Percentiles rank a stretch among this genome's conserved stretches.
Conservation (phyloP, 1,139 yeast species). For the Lizanozyma gosingica region DNA sequence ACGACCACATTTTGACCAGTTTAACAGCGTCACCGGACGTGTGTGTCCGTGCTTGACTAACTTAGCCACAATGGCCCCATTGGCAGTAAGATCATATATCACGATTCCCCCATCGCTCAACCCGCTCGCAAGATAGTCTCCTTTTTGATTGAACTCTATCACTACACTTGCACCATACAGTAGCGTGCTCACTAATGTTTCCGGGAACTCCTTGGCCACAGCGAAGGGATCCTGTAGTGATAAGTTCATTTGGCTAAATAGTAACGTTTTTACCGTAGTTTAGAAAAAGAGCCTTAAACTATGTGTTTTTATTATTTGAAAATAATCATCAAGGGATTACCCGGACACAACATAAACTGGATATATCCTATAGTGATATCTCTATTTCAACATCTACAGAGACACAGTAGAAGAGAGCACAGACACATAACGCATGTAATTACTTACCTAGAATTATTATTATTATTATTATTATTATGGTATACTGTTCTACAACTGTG, state of each 20-base stretch:
- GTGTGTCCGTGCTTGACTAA: conserved; percentile 53
- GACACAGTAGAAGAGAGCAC: too few species aligned
- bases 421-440: too few species aligned
- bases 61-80: conserved; percentile 45
- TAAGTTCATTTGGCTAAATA: too few species aligned
- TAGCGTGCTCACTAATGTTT: conserved; percentile 60
- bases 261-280: too few species aligned
- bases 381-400: too few species aligned
- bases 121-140: conserved; percentile 88
- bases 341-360: too few species aligned
- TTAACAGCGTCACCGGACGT: conserved; percentile 64
- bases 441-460: too few species aligned
- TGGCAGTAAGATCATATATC: conserved; percentile 62
- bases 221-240: conserved; percentile 89
- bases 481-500: too few species aligned
- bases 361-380: too few species aligned
- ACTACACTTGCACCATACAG: conserved; percentile 67
- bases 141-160: conserved; percentile 62
- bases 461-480: too few species aligned
- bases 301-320: too few species aligned
- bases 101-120: conserved; percentile 70
- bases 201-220: conserved; percentile 89
- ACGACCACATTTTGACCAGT: conserved; percentile 73
- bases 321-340: background rate
- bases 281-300: too few species aligned